Evolutionary conservation across 73 alveolate genomes (phyloP).

Genomic region (Uronychia setigera): DNA sequence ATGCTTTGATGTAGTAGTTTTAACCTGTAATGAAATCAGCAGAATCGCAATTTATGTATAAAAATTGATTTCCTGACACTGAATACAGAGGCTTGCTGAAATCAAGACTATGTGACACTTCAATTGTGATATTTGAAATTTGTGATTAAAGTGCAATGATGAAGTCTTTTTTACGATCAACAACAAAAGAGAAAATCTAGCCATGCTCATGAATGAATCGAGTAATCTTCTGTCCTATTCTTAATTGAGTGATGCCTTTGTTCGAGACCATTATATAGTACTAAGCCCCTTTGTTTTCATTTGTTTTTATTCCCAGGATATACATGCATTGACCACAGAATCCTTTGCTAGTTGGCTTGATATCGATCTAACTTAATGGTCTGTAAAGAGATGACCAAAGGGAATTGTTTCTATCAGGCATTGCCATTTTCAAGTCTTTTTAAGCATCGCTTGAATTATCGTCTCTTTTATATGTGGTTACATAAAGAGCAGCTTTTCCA

Average conservation of each 20-base stretch:
- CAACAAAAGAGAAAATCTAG: background rate
- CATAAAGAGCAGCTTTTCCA: background rate
- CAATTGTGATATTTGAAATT: background rate
- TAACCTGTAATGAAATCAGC: background rate
- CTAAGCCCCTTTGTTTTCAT: background rate
- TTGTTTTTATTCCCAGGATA: background rate
- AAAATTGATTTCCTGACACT: background rate
- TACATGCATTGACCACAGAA: too few species aligned
- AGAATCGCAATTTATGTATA: background rate
- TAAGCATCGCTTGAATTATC: background rate
- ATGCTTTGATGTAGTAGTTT: background rate
- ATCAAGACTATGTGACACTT: background rate
- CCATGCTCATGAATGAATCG: background rate
- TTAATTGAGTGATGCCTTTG: background rate
- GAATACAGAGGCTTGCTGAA: background rate
- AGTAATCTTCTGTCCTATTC: background rate
- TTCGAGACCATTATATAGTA: background rate
- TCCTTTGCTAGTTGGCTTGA: too few species aligned
- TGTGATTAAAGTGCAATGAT: background rate
- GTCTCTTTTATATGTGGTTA: background rate
- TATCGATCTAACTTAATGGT: background rate
- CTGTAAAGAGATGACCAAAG: background rate
- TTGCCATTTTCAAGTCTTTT: too few species aligned
- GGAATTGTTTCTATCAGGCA: background rate
- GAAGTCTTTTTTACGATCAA: background rate